phyloP scores from a whole-genome alignment of 208 protist species.

The Leptomonas pyrrhocoris region DNA sequence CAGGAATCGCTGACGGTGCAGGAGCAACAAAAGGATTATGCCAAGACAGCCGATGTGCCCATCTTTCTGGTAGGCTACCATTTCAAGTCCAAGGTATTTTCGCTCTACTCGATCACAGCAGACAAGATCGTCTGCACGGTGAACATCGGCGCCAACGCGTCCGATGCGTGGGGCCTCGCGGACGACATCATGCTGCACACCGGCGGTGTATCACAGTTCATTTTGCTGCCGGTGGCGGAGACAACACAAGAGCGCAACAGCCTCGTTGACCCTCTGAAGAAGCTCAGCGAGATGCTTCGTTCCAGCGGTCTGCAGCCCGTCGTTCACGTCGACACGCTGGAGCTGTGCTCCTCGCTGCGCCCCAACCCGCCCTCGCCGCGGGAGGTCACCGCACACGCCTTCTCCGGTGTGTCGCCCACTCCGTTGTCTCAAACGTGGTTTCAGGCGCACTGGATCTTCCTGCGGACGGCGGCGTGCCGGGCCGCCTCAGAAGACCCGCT shows the following conservation, averaged over 20 bases:
- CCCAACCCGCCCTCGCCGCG: constrained; percentile 30
- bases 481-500: constrained; percentile 57
- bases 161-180: constrained; percentile 43
- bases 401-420: constrained; percentile 18
- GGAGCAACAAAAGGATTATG: constrained; percentile 25
- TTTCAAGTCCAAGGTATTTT: constrained; percentile 21
- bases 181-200: constrained; percentile 70
- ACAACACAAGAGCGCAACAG: constrained; percentile 41
- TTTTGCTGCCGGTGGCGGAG: constrained; percentile 66
- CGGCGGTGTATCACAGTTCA: constrained; percentile 37
- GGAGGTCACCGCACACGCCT: constrained; percentile 23
- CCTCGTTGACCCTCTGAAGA: constrained; percentile 36
- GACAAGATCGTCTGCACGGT: constrained; percentile 41
- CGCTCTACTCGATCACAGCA: constrained; percentile 52
- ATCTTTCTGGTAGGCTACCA: constrained; percentile 58
- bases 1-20: constrained; percentile 26
- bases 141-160: not conserved
- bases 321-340: constrained; percentile 63
- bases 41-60: constrained; percentile 25
- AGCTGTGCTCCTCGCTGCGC: constrained; percentile 46
- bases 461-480: constrained; percentile 71
- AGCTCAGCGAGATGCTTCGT: constrained; percentile 35
- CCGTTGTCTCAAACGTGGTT: constrained; percentile 50
- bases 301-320: constrained; percentile 63
- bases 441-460: constrained; percentile 57